Conservation (phyloP, 768 basidiomycete species). For the Boletellus ananas region DNA sequence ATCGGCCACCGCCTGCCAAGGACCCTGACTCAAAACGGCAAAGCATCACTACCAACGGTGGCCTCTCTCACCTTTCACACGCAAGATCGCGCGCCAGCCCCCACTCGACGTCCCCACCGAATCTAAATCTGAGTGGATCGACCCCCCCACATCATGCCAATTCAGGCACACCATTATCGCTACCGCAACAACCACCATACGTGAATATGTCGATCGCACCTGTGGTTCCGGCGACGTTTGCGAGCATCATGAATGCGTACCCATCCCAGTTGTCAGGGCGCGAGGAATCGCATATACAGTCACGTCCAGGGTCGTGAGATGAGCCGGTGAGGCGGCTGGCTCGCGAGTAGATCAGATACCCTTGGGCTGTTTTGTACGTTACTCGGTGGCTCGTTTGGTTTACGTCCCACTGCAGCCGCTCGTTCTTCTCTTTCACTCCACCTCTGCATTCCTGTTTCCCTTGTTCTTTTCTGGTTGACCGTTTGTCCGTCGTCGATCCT, state of each 20-base stretch:
- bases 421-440: neutral
- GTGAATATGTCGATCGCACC: slow-evolving; percentile 18
- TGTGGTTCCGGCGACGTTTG: slow-evolving; percentile 52
- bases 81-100: slow-evolving; percentile 12
- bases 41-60: slow-evolving; percentile 2
- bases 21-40: slow-evolving; percentile 20
- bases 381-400: slow-evolving; percentile 1
- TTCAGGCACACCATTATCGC: neutral
- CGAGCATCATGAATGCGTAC: slow-evolving; percentile 72
- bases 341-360: slow-evolving; percentile 11
- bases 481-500: neutral
- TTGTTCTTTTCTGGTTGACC: neutral
- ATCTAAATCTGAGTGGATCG: slow-evolving; percentile 14
- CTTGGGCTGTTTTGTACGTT: slow-evolving; percentile 5
- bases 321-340: slow-evolving; percentile 12
- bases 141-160: slow-evolving; percentile 21
- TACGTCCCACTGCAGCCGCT: slow-evolving; percentile 1
- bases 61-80: slow-evolving; percentile 8
- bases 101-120: slow-evolving; percentile 25
- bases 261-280: slow-evolving; percentile 32
- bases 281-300: slow-evolving; percentile 23
- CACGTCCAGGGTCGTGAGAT: slow-evolving; percentile 29
- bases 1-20: slow-evolving; percentile 26
- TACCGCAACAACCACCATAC: slow-evolving; percentile 22
- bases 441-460: neutral